Conservation (phyloP, 2,329 filamentous ascomycete species). For the Colletotrichum spinosum region DNA sequence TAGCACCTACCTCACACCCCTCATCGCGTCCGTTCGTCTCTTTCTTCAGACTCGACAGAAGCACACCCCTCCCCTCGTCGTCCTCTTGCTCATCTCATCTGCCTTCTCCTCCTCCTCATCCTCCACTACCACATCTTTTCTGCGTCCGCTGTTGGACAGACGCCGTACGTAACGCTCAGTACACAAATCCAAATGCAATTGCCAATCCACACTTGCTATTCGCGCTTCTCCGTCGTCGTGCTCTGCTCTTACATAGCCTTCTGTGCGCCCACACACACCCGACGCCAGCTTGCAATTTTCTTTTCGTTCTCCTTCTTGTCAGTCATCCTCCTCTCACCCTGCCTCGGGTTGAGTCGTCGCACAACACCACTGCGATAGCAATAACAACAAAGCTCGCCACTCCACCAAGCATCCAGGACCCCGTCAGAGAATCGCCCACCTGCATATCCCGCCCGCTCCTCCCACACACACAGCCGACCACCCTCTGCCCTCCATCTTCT, state of each 20-base stretch:
- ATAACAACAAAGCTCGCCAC: constrained; percentile 1
- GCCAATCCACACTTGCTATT: constrained; percentile 6
- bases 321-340: background rate
- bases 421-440: constrained; percentile 20
- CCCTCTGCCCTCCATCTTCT: constrained; percentile 1
- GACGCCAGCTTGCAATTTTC: constrained; percentile 1
- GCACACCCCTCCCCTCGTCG: background rate
- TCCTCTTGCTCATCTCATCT: background rate
- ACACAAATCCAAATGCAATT: constrained; percentile 18
- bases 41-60: background rate
- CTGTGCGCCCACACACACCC: constrained; percentile 16
- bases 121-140: too few relatives aligned
- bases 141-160: constrained; percentile 21
- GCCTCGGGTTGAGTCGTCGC: constrained; percentile 3
- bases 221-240: background rate
- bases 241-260: constrained; percentile 28
- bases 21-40: background rate
- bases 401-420: constrained; percentile 8
- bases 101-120: background rate
- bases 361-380: constrained; percentile 10
- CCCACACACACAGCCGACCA: constrained; percentile 17
- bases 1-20: background rate
- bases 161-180: background rate
- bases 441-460: constrained; percentile 33
- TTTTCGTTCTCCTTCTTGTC: background rate